Evolutionary conservation across 2,329 filamentous ascomycete genomes (phyloP).

Genomic region (Parasarocladium wereldwijsianum): DNA sequence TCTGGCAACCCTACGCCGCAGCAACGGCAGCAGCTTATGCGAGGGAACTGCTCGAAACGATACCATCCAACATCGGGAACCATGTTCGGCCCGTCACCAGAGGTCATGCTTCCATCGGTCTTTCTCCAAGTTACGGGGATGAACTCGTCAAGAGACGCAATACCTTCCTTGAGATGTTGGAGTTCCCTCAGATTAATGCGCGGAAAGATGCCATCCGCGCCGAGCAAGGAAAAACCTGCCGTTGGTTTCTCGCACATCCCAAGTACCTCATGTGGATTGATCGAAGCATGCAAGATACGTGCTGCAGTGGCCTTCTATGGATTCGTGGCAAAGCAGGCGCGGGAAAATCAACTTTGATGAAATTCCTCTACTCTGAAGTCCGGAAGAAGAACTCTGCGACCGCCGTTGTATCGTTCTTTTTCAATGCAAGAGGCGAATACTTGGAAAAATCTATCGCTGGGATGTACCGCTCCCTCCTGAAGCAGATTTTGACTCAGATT

Average conservation of each 20-base stretch:
- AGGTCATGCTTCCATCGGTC: not conserved
- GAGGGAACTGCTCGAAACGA: slow-evolving; percentile 3
- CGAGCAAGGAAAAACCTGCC: slow-evolving; percentile 9
- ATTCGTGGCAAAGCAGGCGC: slow-evolving; percentile 29
- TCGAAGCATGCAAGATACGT: slow-evolving; percentile 3
- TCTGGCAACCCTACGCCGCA: slow-evolving; percentile 21
- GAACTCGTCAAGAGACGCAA: not conserved
- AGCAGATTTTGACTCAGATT: slow-evolving; percentile 24
- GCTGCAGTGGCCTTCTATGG: slow-evolving; percentile 27
- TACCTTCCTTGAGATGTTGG: slow-evolving; percentile 5
- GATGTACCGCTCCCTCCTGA: slow-evolving; percentile 34
- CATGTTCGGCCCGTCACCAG: too few species aligned
- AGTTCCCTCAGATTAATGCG: slow-evolving; percentile 7
- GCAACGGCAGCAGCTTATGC: slow-evolving; percentile 14
- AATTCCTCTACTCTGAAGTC: slow-evolving; percentile 15
- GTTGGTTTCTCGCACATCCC: slow-evolving; percentile 7
- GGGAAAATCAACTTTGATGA: slow-evolving; percentile 33
- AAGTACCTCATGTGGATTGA: slow-evolving; percentile 16
- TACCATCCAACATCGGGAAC: too few species aligned
- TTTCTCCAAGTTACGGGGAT: not conserved
- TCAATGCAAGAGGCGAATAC: slow-evolving; percentile 27
- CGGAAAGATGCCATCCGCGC: slow-evolving; percentile 5
- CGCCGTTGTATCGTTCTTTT: slow-evolving; percentile 28
- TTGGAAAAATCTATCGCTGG: slow-evolving; percentile 30
- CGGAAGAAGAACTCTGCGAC: slow-evolving; percentile 6